Conservation (phyloP, 2,329 filamentous ascomycete species). For the Trichoderma atrobrunneum region DNA sequence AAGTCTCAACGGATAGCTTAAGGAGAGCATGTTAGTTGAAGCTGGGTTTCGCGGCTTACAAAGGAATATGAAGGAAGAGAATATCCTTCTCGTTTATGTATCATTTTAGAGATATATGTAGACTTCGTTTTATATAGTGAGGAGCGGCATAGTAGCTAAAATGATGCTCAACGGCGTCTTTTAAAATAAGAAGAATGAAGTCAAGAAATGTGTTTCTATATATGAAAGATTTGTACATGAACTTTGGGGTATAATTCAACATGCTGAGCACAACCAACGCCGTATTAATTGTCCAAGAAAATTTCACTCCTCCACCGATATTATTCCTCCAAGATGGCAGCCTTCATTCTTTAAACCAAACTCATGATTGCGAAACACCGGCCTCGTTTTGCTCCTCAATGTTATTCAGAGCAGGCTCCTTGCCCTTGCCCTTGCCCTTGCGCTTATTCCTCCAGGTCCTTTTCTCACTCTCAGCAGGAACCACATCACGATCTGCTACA, state of each 20-base stretch:
- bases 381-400: slow-evolving; percentile 2
- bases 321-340: too few relatives aligned
- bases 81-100: too few relatives aligned
- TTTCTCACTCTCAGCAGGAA: neutral
- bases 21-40: too few relatives aligned
- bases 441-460: neutral
- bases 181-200: neutral
- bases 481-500: neutral
- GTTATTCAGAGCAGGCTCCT: neutral
- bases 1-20: too few relatives aligned
- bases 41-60: too few relatives aligned
- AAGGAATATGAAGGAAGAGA: too few relatives aligned
- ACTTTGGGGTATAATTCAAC: slow-evolving; percentile 1
- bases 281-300: neutral
- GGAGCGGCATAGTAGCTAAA: too few relatives aligned
- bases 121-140: too few relatives aligned
- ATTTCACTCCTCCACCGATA: neutral
- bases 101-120: too few relatives aligned
- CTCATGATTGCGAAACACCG: neutral
- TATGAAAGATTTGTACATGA: neutral
- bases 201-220: neutral
- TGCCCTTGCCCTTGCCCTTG: neutral
- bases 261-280: neutral
- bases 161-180: too few relatives aligned
- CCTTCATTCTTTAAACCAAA: too few relatives aligned